Conservation (phyloP, 345 rosid species). For the Salix udensis region DNA sequence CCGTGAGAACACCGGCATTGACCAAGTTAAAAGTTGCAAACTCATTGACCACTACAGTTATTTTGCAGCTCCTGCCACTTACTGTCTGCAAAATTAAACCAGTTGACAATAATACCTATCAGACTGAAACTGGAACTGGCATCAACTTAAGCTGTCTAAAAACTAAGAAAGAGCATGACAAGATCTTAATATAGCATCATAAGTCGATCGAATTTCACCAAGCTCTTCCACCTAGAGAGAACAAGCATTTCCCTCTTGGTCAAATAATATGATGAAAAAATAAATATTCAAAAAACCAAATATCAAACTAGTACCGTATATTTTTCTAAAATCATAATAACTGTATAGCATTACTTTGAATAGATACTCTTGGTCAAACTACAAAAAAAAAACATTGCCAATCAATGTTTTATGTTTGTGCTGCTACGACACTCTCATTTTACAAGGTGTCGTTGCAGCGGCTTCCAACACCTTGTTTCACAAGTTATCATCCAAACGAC, state of each 20-base stretch:
- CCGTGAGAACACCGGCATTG: slow-evolving; percentile 90
- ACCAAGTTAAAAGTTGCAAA: slow-evolving; percentile 79
- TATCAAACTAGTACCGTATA: no score
- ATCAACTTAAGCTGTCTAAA: background rate
- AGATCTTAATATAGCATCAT: slow-evolving; percentile 8
- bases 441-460: no score
- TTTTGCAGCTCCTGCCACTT: slow-evolving; percentile 63
- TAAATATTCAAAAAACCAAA: no score
- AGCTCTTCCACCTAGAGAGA: background rate
- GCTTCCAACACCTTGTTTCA: no score
- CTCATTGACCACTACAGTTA: slow-evolving; percentile 80
- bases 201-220: background rate
- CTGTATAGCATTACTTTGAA: no score
- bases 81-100: slow-evolving; percentile 50
- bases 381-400: no score
- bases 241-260: background rate
- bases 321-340: no score
- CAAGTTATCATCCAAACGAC: no score
- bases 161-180: background rate
- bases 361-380: no score
- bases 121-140: background rate
- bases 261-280: no score
- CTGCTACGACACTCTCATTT: no score
- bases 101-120: background rate
- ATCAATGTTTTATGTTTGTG: no score